Conservation (phyloP, 768 basidiomycete species). For the Crepidotus variabilis region DNA sequence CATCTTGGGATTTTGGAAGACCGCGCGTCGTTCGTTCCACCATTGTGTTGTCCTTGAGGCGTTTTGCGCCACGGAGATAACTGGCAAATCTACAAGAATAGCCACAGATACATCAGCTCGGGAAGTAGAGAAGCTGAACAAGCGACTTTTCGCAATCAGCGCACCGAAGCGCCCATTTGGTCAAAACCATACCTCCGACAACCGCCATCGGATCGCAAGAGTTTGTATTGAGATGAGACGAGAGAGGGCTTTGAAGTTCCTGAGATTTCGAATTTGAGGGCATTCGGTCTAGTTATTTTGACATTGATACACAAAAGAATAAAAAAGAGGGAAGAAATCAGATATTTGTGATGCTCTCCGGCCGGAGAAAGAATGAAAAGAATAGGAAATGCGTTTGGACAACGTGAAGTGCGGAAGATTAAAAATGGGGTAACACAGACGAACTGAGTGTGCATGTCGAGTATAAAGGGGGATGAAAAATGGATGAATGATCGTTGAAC, state of each 20-base stretch:
- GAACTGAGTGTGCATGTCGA: background rate
- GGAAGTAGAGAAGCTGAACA: no score
- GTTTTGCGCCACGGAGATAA: background rate
- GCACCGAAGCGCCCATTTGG: no score
- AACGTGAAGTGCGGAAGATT: conserved; percentile 4
- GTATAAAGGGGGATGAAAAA: background rate
- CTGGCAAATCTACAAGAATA: background rate
- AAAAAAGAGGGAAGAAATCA: conserved; percentile 4
- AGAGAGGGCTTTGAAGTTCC: no score
- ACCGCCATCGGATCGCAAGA: no score
- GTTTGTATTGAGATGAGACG: no score
- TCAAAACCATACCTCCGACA: no score
- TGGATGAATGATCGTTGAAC: background rate
- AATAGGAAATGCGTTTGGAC: background rate
- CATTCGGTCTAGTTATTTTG: conserved; percentile 21
- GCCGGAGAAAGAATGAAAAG: conserved; percentile 4
- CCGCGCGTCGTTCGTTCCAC: no score
- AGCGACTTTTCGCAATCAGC: no score
- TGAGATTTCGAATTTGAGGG: conserved; percentile 1
- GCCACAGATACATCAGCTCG: background rate
- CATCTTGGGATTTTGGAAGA: no score
- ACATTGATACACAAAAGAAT: conserved; percentile 24
- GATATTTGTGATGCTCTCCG: conserved; percentile 6
- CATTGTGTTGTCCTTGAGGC: background rate
- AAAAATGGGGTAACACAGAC: conserved; percentile 1